Evolutionary conservation across 2,329 filamentous ascomycete genomes (phyloP).

Genomic region (Zasmidium angulare): DNA sequence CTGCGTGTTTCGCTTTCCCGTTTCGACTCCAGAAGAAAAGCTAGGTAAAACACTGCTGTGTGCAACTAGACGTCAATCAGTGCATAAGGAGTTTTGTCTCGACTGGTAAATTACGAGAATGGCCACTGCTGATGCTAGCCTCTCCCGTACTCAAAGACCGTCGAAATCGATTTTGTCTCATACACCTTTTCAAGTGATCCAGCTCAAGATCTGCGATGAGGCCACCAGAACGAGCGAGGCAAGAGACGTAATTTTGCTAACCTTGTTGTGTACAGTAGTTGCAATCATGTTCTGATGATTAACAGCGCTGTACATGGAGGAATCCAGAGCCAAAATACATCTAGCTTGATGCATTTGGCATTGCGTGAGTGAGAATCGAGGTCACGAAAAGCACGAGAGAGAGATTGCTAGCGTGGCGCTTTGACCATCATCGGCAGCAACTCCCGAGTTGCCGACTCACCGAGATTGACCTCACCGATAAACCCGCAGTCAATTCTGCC

Average conservation of each 20-base stretch:
- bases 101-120: constrained; percentile 33
- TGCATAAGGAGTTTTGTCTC: constrained; percentile 24
- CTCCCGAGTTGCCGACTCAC: background rate
- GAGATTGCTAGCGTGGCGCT: background rate
- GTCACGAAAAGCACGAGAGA: constrained; percentile 11
- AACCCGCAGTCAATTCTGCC: constrained; percentile 7
- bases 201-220: constrained; percentile 32
- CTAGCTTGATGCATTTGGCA: too few relatives aligned
- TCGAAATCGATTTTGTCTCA: constrained; percentile 31
- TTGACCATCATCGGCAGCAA: background rate
- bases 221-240: constrained; percentile 33
- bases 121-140: constrained; percentile 21
- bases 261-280: background rate
- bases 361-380: background rate
- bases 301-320: too few relatives aligned
- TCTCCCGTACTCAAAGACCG: constrained; percentile 34
- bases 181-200: constrained; percentile 19
- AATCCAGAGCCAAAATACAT: too few relatives aligned
- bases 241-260: constrained; percentile 24
- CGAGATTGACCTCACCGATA: background rate
- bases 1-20: too few relatives aligned
- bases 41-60: too few relatives aligned
- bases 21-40: too few relatives aligned
- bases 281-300: background rate
- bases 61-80: too few relatives aligned